Evolutionary conservation across 78 protist genomes (phyloP), one percentile per base, ranked within the genome.

Genomic region (Dictyostelium purpureum): DNA sequence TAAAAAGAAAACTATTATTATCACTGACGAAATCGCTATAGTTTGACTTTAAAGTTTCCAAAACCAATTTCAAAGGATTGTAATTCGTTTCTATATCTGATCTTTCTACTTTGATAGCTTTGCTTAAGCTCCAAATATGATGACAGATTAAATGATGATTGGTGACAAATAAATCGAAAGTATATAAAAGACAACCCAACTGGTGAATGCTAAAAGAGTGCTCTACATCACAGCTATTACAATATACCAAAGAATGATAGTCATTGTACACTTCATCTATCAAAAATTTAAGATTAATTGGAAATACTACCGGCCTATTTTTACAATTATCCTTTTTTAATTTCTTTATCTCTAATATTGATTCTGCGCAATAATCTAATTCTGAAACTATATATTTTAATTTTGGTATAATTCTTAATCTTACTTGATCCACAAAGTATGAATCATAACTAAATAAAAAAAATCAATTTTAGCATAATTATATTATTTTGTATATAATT

Each of bases 121-220:
- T n/a, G n/a, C n/a, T n/a, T n/a, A n/a, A n/a, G n/a, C n/a, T n/a
- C n/a, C n/a, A n/a, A n/a, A n/a, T n/a, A n/a, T n/a, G n/a, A n/a
- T n/a, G n/a, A n/a, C n/a, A n/a, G n/a, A n/a, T n/a, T n/a, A n/a
- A n/a, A 49, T 49, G 24, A 49, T 49, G 11, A 14, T 49, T 49
- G 11, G 11, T 49, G 54, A 69, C 33, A 69, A 69, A 69, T 35
- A 69, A 69, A 35, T 69, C 76, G 11, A 69, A 69, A 1, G 76
- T 69, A 69, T 69, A 69, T 40, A 69, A 40, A 40, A 69, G 40
- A 40, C 56, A 69, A 69, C 76, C 76, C 18, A 69, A 40, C 40
- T 69, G 76, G 40, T 63, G 71, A 69, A 69, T 11, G 21, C 52
- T 38, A 63, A 63, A 69, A 42, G 49, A 40, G 40, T 69, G 45